Conservation (phyloP, 139 green algal species). For the Asterochloris erici region DNA sequence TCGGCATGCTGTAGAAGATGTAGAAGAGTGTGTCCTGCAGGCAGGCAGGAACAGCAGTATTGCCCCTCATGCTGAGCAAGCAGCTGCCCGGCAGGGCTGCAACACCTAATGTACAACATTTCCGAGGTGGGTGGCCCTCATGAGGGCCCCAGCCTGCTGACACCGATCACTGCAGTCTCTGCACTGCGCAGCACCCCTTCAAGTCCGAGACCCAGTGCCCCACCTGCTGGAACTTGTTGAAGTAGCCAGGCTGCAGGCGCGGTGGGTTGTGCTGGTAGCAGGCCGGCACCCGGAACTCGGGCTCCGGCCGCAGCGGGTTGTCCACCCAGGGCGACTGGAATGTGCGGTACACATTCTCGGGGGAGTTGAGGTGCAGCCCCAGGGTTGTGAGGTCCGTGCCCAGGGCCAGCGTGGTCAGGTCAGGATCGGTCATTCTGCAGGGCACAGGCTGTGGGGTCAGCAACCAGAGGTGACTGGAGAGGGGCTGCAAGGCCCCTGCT, state of each 20-base stretch:
- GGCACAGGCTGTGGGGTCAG: too few relatives aligned
- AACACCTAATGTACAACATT: too few relatives aligned
- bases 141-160: neutral
- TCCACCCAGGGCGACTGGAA: constrained; percentile 88
- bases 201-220: too few relatives aligned
- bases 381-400: constrained; percentile 95
- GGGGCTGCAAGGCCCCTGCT: too few relatives aligned
- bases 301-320: constrained; percentile 61
- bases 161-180: neutral
- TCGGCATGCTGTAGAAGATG: constrained; percentile 89
- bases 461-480: too few relatives aligned
- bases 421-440: constrained; percentile 74
- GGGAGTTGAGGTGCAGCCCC: constrained; percentile 91
- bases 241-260: constrained; percentile 79
- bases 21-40: constrained; percentile 96
- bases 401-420: constrained; percentile 93
- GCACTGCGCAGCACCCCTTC: neutral
- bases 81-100: too few relatives aligned
- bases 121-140: too few relatives aligned
- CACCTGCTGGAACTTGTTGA: constrained; percentile 84
- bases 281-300: constrained; percentile 76
- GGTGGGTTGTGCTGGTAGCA: constrained; percentile 84
- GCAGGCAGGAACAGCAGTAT: too few relatives aligned
- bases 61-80: too few relatives aligned
- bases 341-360: constrained; percentile 74